phyloP scores from a whole-genome alignment of 495 filamentous ascomycete species.

The Aspergillus kassunensis region DNA sequence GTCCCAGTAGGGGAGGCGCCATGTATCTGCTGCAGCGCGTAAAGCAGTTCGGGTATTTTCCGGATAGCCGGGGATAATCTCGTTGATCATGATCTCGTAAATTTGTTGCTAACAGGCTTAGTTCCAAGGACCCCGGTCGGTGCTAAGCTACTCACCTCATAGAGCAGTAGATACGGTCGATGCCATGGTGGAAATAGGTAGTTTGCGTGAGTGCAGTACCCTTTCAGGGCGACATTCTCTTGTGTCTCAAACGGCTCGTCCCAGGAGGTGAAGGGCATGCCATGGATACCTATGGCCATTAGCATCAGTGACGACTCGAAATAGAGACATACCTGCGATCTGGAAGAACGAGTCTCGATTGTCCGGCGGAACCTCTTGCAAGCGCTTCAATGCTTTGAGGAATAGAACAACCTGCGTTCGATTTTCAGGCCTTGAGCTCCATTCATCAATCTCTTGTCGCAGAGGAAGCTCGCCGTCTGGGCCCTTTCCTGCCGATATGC shows the following conservation, averaged over 20 bases:
- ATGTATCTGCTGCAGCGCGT: neutral
- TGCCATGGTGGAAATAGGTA: neutral
- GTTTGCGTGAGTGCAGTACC: neutral
- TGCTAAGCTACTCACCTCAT: neutral
- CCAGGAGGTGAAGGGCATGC: neutral
- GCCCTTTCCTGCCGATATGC: neutral
- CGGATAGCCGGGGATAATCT: neutral
- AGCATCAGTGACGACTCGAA: neutral
- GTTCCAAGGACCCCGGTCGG: neutral
- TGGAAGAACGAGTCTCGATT: neutral
- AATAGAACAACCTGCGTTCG: neutral
- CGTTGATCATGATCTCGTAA: neutral
- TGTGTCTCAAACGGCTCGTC: neutral
- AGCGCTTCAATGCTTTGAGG: neutral
- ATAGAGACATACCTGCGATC: neutral
- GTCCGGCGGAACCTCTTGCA: neutral
- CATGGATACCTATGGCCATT: neutral
- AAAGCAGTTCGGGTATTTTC: neutral
- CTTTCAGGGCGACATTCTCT: neutral
- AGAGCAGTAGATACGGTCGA: neutral
- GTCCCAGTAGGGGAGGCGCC: slow-evolving; percentile 1
- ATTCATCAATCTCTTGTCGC: neutral
- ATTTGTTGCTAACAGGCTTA: neutral
- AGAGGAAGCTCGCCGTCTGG: neutral
- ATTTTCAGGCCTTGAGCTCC: neutral